Base-by-base conservation (phyloP, 163 green algal species). In the Smithsoniella earleae region DNA sequence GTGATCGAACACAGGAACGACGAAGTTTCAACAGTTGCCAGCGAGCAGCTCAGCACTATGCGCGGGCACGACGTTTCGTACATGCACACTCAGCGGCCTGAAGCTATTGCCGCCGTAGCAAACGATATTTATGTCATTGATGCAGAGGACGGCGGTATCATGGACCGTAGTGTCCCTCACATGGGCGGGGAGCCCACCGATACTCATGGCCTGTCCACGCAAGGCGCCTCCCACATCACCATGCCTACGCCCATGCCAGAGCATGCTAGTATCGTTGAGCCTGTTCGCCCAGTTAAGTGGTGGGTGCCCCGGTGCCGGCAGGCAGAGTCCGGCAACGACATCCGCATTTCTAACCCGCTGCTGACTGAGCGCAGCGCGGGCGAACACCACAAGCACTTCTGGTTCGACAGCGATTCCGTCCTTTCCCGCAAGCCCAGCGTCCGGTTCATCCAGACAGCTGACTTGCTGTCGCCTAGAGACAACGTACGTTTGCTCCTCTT, bases 381-480 rank as follows among this genome's bases (percentile, higher is more conserved):
- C 10, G 52, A 16, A 20, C 8, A 28, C 52, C 20, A 49, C 40
- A 22, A 10, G 10, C 10, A 49, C 40, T 49, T 49, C 40, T 65
- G 52, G 52, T 65, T 36, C 31, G 52, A 65, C 52, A 36, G 10
- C 16, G 52, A 65, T 13, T n/a, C 52, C 8, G 31, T 65, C 52
- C 52, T 65, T 22, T 65, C 52, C 8, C 52, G 52, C 52, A 65
- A 65, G 52, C 16, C 52, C 52, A 65, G 52, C 31, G 52, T 65
- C 20, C 8, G 52, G 20, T 65, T 65, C 52, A n/a, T n/a, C 10
- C 52, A 22, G 8, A 65, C 52, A 18, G 52, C 31, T 8, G 52
- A 65, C 52, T 1, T 65, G 10, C 1, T 65, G 52, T 13, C 31
- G 52, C 52, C 52, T 10, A 20, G 18, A 10, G 8, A 2, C 52